Evolutionary conservation across 441 rosid genomes (phyloP).

Genomic region (Daphne laureola): DNA sequence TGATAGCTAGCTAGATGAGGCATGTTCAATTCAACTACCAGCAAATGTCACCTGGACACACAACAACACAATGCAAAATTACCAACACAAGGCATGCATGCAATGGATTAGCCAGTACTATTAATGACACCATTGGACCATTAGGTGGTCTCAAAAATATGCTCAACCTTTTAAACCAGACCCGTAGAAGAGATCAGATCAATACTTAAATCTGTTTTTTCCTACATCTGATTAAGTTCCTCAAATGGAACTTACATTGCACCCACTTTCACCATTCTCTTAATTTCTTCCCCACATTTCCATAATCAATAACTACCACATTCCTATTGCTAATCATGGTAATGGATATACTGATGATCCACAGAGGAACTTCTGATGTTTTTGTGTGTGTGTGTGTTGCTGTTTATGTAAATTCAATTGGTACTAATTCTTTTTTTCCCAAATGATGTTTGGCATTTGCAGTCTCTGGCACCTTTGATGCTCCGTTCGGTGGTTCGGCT

Average conservation of each 20-base stretch:
- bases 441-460: slow-evolving; percentile 6
- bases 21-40: too few relatives aligned
- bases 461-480: slow-evolving; percentile 37
- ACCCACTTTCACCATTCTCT: slow-evolving; percentile 1
- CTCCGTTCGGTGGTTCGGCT: slow-evolving; percentile 38
- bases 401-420: slow-evolving; percentile 20
- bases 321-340: not conserved
- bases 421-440: not conserved
- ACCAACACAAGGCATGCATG: too few relatives aligned
- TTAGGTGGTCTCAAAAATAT: slow-evolving; percentile 41
- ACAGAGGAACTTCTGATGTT: too few relatives aligned
- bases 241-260: not conserved
- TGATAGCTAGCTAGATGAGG: too few relatives aligned
- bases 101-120: too few relatives aligned
- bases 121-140: slow-evolving; percentile 13
- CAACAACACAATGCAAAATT: too few relatives aligned
- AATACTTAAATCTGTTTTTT: too few relatives aligned
- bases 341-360: too few relatives aligned
- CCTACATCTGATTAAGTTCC: too few relatives aligned
- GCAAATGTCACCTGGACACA: too few relatives aligned
- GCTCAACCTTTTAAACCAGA: slow-evolving; percentile 18
- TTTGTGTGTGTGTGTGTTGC: too few relatives aligned
- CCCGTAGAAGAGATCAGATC: slow-evolving; percentile 5
- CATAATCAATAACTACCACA: not conserved
- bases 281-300: slow-evolving; percentile 2